These are phyloP conservation scores for Verticillium nubilum DNA, from an alignment of 2,329 filamentous ascomycete species.

Conservation along the genomic window DNA sequence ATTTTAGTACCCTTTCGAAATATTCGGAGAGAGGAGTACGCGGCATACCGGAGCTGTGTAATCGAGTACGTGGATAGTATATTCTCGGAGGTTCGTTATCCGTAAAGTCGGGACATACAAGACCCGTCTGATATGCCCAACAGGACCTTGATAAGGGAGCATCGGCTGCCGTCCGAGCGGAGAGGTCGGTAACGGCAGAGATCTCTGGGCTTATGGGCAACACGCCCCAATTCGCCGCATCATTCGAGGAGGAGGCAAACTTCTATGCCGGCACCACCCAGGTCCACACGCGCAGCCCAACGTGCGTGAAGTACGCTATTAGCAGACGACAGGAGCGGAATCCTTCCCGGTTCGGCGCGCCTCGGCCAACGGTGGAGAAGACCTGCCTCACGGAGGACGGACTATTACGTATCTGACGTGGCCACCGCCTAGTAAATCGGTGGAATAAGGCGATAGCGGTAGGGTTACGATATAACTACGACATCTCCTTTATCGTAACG, in stretches of 20 bases:
- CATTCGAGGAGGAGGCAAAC: neutral
- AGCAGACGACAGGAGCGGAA: neutral
- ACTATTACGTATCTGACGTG: neutral
- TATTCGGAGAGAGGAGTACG: neutral
- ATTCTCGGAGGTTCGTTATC: neutral
- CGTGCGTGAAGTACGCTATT: conserved; percentile 6
- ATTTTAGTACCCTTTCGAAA: neutral
- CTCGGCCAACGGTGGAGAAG: conserved; percentile 5
- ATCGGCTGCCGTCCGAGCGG: no score
- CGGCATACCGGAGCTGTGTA: neutral
- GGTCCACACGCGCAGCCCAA: neutral
- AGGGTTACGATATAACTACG: conserved; percentile 5
- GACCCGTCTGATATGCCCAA: no score
- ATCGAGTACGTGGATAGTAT: neutral
- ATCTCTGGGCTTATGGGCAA: no score
- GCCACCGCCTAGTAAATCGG: conserved; percentile 5
- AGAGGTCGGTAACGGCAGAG: no score
- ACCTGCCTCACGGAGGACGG: conserved; percentile 2
- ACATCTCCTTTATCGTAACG: neutral
- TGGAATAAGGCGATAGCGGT: conserved; percentile 8
- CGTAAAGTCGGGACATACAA: no score
- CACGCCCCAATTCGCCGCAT: no score
- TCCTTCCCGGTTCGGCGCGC: conserved; percentile 7
- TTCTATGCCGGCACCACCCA: neutral
- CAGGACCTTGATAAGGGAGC: neutral